Percentiles rank a stretch among this genome's conserved stretches.
phyloP scores from a whole-genome alignment of 1,284 basidiomycete species.

The Pterula multifida region DNA sequence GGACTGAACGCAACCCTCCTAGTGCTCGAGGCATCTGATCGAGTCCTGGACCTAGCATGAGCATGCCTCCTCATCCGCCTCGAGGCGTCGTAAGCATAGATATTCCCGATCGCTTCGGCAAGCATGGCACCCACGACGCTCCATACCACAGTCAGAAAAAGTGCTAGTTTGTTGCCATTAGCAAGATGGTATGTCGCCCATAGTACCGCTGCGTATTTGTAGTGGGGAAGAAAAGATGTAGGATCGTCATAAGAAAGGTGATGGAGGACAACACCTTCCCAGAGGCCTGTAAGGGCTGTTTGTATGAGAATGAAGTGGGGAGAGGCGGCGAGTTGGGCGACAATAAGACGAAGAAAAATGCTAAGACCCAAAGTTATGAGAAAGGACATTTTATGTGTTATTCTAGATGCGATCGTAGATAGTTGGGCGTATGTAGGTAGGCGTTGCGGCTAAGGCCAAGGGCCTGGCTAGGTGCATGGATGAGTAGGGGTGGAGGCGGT shows the following conservation, averaged over 20 bases:
- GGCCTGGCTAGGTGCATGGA: not conserved
- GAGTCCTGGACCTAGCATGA: not conserved
- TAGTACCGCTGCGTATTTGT: not conserved
- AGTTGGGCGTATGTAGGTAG: no score
- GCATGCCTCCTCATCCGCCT: not conserved
- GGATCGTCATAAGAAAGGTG: not conserved
- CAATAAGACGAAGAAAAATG: not conserved
- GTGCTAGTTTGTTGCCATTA: not conserved
- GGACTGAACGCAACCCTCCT: conserved; percentile 1
- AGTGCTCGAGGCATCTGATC: not conserved
- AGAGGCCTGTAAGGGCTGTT: not conserved
- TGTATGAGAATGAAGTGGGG: not conserved
- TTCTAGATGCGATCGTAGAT: no score
- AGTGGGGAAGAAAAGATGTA: not conserved
- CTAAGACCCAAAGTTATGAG: not conserved
- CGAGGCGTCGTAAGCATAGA: not conserved
- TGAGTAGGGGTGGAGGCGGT: not conserved
- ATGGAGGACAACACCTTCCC: conserved; percentile 1
- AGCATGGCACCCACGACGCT: not conserved
- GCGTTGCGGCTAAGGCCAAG: not conserved
- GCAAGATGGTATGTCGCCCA: not conserved
- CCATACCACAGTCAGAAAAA: not conserved
- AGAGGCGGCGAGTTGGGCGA: not conserved
- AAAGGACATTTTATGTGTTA: not conserved
- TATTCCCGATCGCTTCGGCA: not conserved